Percentiles rank a stretch among this genome's conserved stretches.
Conservation (phyloP, 106 monocot species). For the Ottelia alismoides region DNA sequence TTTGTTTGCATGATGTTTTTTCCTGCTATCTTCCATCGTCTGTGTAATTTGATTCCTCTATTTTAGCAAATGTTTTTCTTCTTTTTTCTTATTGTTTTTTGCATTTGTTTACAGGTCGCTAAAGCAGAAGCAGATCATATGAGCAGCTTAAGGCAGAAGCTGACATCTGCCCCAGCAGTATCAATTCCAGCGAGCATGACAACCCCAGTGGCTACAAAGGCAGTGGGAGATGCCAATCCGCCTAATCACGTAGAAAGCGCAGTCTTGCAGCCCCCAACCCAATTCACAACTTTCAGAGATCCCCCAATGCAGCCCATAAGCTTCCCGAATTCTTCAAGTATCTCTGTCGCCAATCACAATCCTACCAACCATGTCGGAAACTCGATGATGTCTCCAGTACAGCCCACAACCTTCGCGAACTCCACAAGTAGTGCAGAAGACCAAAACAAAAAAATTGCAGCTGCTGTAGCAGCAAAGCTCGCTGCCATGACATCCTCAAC, state of each 20-base stretch:
- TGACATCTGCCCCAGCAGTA: constrained; percentile 8
- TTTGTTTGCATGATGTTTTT: too few relatives aligned
- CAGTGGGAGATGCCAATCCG: constrained; percentile 1
- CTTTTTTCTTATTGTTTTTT: not conserved
- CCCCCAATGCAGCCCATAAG: constrained; percentile 22
- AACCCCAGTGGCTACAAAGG: constrained; percentile 1
- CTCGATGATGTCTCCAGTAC: constrained; percentile 19
- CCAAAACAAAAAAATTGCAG: constrained; percentile 79
- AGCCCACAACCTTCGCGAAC: constrained; percentile 23
- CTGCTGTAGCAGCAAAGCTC: constrained; percentile 81
- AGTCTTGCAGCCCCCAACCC: constrained; percentile 4
- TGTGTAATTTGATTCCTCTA: not conserved
- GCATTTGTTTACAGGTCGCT: constrained; percentile 36
- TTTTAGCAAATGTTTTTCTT: not conserved
- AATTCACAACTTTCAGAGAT: too few relatives aligned
- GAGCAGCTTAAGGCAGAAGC: constrained; percentile 31
- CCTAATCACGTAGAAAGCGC: constrained; percentile 4
- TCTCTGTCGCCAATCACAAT: too few relatives aligned
- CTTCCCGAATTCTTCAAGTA: constrained; percentile 19
- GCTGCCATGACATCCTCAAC: constrained; percentile 76
- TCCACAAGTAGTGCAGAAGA: constrained; percentile 36
- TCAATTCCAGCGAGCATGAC: not conserved
- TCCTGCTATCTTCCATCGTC: too few relatives aligned
- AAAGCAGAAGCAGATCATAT: constrained; percentile 29
- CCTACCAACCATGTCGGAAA: too few relatives aligned